Evolutionary conservation across 768 basidiomycete genomes (phyloP), one percentile per base, ranked within the genome.

Genomic region (Calocera cornea): DNA sequence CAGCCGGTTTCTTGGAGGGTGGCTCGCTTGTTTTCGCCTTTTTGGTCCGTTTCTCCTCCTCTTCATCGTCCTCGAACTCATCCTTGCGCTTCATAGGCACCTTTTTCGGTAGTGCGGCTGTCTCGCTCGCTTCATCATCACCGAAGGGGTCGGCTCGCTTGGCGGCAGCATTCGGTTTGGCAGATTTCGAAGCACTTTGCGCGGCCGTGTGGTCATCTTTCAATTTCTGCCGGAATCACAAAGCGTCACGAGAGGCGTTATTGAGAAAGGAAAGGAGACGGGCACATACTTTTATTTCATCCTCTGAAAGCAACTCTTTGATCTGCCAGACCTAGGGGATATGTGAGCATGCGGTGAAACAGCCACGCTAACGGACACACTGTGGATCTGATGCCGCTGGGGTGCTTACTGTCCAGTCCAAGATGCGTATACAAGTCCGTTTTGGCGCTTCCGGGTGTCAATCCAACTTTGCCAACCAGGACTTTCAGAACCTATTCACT

Each of bases 361-460:
- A 38, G 44, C 5, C 24, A 19, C 5, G 5, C 19, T 17, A 19
- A 8, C 19, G 5, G 19, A 22, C 71, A 36, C 67, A 87, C 88
- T 68, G 88, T 89, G 24, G 88, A 86, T 40, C 80, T 83, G 64
- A 90, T 80, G 8, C 88, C 86, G 72, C 87, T 88, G 0, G 85
- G 75, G 72, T 90, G 88, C 72, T 90, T 90, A 75, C 24, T 33
- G 10, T 34, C 68, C 75, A 41, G 72, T 85, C 86, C 85, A 68
- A 87, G 81, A 0, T 69, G 49, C 1, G 88, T 88, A 72, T 89
- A 89, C 63, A 90, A 72, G 73, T 89, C 78, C 5, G 86, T 83
- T 72, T 90, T 90, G 12, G 89, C 88, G 7, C 87, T 87, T 70
- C 80, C 83, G 10, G 88, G 79, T 71, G 80, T 84, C 63, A 84